phyloP scores from a whole-genome alignment of 1,284 basidiomycete genomes.

The Schizophyllum amplum region DNA sequence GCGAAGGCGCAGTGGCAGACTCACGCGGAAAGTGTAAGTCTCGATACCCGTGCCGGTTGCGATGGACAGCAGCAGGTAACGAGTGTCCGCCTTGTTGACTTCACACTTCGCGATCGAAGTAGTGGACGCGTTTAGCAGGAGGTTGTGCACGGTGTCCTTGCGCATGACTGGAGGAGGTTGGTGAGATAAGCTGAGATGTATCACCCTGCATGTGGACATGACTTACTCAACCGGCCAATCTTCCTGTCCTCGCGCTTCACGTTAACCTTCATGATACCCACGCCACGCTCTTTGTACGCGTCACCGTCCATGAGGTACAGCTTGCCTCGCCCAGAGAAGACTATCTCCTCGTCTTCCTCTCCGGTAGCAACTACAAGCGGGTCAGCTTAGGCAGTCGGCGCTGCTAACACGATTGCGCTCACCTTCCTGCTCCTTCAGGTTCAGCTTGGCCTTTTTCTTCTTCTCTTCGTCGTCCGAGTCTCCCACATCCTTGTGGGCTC shows the following conservation, averaged over 20 bases:
- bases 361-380: constrained; percentile 67
- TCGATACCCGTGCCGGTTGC: background rate
- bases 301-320: constrained; percentile 59
- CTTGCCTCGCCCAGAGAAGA: constrained; percentile 82
- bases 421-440: constrained; percentile 67
- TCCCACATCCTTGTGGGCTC: constrained; percentile 37
- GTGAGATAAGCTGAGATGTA: too few relatives aligned
- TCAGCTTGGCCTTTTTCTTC: constrained; percentile 32
- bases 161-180: background rate
- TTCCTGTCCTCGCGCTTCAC: constrained; percentile 59
- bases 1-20: background rate
- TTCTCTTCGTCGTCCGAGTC: constrained; percentile 38
- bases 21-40: background rate
- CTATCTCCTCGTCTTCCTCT: constrained; percentile 86
- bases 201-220: background rate
- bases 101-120: background rate
- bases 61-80: background rate
- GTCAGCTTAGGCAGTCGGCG: constrained; percentile 5
- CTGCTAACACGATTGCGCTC: constrained; percentile 18
- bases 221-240: constrained; percentile 69
- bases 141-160: background rate
- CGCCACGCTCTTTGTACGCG: constrained; percentile 86
- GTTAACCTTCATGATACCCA: constrained; percentile 77
- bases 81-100: background rate
- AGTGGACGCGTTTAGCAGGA: background rate